Base-by-base conservation (phyloP, 768 basidiomycete genomes). In the Mycena pura region DNA sequence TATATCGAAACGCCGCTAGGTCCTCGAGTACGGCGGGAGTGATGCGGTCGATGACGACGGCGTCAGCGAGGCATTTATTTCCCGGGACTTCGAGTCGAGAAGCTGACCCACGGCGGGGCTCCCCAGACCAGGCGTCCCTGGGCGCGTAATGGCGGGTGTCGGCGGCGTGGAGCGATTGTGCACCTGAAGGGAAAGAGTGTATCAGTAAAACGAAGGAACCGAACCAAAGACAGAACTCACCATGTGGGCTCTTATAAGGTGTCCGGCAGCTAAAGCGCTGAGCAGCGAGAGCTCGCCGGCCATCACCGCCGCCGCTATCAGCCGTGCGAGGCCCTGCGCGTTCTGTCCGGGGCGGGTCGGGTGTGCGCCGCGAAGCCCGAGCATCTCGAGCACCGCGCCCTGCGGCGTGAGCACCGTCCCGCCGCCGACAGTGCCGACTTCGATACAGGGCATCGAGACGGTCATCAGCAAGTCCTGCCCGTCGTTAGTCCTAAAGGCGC, bases 391-490 rank as follows among this genome's bases (percentile, higher is more conserved):
- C 50, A 99, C 89, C 8, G 92, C 86, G 44, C 87, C 84, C 74
- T 99, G 97, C 0, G 97, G 96, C 6, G 82, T 86, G 47, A 99
- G 89, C 32, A 96, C 85, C 2, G 96, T 98, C 32, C 97, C 97
- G 36, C 97, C 97, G 34, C 96, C 97, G 53, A 99, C 89, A 39
- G 97, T 99, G 38, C 97, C 97, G 25, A 99, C 96, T 77, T 99
- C 97, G 73, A 99, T 95, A 28, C 90, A 97, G 19, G 96, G 97
- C 97, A 99, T 99, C 8, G 95, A 88, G 51, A 96, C 82, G 0
- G 96, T 95, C 80, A 99, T 87, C 52, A 99, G 84, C 3, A 99
- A 83, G 72, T 99, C 97, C 67, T 93, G 81, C 50, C 92, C 94
- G 64, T 90, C 84, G 76, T 99, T 97, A n/a, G 85, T 90, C 60